Conservation (phyloP, 768 basidiomycete genomes). For the Termitomyces sp. region DNA sequence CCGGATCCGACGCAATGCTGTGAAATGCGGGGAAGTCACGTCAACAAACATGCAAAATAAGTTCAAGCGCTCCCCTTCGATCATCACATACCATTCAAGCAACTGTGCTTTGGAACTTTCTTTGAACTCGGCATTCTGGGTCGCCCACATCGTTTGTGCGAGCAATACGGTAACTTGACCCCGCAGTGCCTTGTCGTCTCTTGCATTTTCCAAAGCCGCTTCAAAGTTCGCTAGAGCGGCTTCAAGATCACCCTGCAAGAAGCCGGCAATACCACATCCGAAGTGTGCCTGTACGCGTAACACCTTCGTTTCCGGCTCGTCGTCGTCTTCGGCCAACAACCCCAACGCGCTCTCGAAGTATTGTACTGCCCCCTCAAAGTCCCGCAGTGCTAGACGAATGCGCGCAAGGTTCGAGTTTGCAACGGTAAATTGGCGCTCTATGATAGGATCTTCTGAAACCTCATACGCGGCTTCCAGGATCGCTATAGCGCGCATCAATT, state of each 20-base stretch:
- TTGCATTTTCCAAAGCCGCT: constrained; percentile 53
- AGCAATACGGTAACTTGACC: constrained; percentile 76
- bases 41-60: constrained; percentile 1
- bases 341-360: constrained; percentile 73
- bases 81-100: constrained; percentile 74
- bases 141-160: constrained; percentile 83
- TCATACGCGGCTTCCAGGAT: constrained; percentile 90
- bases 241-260: constrained; percentile 59
- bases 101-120: constrained; percentile 78
- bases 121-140: constrained; percentile 68
- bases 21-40: background rate
- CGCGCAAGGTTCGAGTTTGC: constrained; percentile 84
- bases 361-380: constrained; percentile 59
- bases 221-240: constrained; percentile 68
- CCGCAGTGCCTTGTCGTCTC: constrained; percentile 43
- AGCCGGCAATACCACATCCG: constrained; percentile 69
- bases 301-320: constrained; percentile 30
- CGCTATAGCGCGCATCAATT: constrained; percentile 58
- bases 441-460: constrained; percentile 71
- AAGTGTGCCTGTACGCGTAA: constrained; percentile 65
- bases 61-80: background rate
- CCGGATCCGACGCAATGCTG: constrained; percentile 76
- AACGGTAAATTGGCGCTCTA: constrained; percentile 77
- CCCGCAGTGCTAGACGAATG: constrained; percentile 55
- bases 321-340: constrained; percentile 53